These are phyloP conservation scores for Malus fusca DNA, from an alignment of 306 rosid genomes.

Conservation along the genomic window DNA sequence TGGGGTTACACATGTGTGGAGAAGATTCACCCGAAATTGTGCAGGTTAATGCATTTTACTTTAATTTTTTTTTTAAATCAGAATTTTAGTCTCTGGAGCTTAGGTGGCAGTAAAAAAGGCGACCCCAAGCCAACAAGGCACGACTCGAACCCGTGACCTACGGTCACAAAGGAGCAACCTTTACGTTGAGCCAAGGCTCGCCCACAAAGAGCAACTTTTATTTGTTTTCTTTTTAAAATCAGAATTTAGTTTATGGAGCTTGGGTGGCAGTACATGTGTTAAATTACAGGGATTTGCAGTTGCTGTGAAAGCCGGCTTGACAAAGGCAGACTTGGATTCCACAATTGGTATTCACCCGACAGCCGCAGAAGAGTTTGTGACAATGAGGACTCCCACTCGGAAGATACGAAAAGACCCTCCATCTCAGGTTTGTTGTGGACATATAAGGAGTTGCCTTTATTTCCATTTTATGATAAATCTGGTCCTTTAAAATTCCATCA, in stretches of 20 bases:
- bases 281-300: slow-evolving; percentile 83
- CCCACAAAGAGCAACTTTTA: neutral
- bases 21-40: slow-evolving; percentile 86
- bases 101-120: neutral
- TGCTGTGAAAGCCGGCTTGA: slow-evolving; percentile 89
- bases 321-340: slow-evolving; percentile 82
- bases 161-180: no score
- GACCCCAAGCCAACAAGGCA: no score
- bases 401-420: slow-evolving; percentile 47
- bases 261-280: slow-evolving; percentile 11
- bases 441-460: neutral
- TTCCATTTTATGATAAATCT: neutral
- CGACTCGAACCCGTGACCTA: no score
- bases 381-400: slow-evolving; percentile 84
- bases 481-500: neutral
- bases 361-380: slow-evolving; percentile 90
- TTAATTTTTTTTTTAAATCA: neutral
- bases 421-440: slow-evolving; percentile 48
- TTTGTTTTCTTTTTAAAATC: neutral
- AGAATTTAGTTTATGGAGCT: neutral
- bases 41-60: slow-evolving; percentile 55
- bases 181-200: no score
- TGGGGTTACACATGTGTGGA: slow-evolving; percentile 93
- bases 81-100: neutral
- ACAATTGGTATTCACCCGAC: slow-evolving; percentile 95